Base-by-base conservation (phyloP, 1,139 yeast species). In the Protomyces arabidopsidicola region DNA sequence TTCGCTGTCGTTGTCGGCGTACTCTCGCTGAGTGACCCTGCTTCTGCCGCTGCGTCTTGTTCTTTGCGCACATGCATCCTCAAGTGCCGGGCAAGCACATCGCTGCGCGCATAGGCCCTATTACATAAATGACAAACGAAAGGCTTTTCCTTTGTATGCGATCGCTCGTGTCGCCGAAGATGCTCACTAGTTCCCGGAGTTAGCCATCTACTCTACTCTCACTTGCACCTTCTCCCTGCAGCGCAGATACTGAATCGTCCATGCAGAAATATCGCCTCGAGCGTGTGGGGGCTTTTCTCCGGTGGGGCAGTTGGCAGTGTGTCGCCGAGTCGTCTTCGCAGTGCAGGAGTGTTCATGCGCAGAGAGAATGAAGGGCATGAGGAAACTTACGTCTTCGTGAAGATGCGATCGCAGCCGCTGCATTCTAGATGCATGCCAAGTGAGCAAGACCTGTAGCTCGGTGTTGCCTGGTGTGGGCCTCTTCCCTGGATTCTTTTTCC, bases 81-180 rank as follows among this genome's bases (percentile, higher is more conserved):
- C n/a, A 52, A 39, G 16, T 58, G 62, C 24, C 62, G 51, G 16
- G 62, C 62, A 27, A 58, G 62, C 24, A 58, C 62, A 42, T 58
- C 62, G 18, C 62, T 58, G 14, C 62, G 62, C 35, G 62, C 62
- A 42, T 58, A 58, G 34, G 62, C 39, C 62, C 45, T 58, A 27
- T 27, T 35, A 24, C 62, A 58, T 55, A 58, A 48, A 24, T 58
- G 56, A 39, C 62, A 58, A 20, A 38, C 56, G 56, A 58, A 58
- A 3, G 62, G 62, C 52, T 58, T 58, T 24, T 58, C 62, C 22
- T 58, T 58, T 10, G 62, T 58, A 22, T 58, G 62, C 3, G 62
- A 52, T n/a, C 62, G 52, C 22, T 58, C 62, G 27, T 58, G 62
- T 10, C 62, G 51, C 45, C 56, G 42, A 14, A 58, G 62, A 34